A percentile compares a stretch with the other conserved stretches of the same genome.
These are phyloP conservation scores for Tetrahymena malaccensis DNA, from an alignment of 73 alveolate genomes.

Conservation along the genomic window DNA sequence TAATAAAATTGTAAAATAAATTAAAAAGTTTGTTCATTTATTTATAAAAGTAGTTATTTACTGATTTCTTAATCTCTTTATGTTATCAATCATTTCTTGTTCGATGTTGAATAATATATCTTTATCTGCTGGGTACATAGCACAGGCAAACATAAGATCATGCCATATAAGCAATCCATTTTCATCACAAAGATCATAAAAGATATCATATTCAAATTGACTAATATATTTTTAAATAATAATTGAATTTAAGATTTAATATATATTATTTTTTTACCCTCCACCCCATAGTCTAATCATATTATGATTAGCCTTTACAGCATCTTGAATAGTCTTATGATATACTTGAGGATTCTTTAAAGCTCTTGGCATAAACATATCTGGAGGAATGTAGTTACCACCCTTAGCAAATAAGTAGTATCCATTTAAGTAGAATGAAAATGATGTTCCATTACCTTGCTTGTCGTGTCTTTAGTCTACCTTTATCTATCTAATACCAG, in stretches of 20 bases:
- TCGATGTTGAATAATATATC: slow-evolving; percentile 64
- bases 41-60: slow-evolving; percentile 36
- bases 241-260: not conserved
- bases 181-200: slow-evolving; percentile 79
- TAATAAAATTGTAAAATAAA: not conserved
- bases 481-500: slow-evolving; percentile 44
- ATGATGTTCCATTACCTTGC: slow-evolving; percentile 55
- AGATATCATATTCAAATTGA: slow-evolving; percentile 77
- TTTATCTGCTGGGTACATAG: slow-evolving; percentile 72
- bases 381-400: slow-evolving; percentile 86
- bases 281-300: slow-evolving; percentile 87
- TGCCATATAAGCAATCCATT: slow-evolving; percentile 77
- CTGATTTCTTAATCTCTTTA: slow-evolving; percentile 74
- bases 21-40: not conserved
- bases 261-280: slow-evolving; percentile 24
- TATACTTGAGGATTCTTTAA: slow-evolving; percentile 57
- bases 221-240: not conserved
- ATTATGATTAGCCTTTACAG: slow-evolving; percentile 71
- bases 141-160: slow-evolving; percentile 89
- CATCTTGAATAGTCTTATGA: slow-evolving; percentile 60
- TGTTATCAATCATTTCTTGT: slow-evolving; percentile 67
- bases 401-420: slow-evolving; percentile 73
- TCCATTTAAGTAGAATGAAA: slow-evolving; percentile 62
- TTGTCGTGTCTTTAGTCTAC: slow-evolving; percentile 52
- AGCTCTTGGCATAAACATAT: slow-evolving; percentile 78